Evolutionary conservation across 176 grass and related monocot species (phyloP).

Genomic region (Cenchrus fungigraminus): DNA sequence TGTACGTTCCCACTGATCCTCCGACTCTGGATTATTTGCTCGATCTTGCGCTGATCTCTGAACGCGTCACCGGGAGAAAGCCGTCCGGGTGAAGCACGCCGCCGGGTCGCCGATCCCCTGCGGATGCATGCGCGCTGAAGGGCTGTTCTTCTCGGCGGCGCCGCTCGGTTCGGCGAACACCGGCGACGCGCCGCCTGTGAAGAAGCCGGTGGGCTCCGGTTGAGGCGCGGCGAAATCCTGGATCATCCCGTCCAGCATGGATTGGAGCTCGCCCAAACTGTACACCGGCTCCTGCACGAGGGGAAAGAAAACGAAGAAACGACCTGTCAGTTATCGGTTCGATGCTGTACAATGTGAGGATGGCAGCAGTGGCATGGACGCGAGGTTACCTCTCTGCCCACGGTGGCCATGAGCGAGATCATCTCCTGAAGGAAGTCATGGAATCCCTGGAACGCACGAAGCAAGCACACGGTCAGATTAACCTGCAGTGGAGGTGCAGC

Average conservation of each 20-base stretch:
- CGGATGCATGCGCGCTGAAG: slow-evolving; percentile 8
- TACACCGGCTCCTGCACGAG: slow-evolving; percentile 53
- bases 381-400: slow-evolving; percentile 58
- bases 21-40: too few species aligned
- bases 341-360: not conserved
- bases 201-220: slow-evolving; percentile 6
- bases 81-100: slow-evolving; percentile 38
- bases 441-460: slow-evolving; percentile 55
- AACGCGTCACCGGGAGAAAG: slow-evolving; percentile 24
- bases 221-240: slow-evolving; percentile 47
- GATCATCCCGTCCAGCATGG: slow-evolving; percentile 74
- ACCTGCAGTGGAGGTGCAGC: not conserved
- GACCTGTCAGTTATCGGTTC: not conserved
- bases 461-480: not conserved
- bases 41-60: too few species aligned
- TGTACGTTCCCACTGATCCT: too few species aligned
- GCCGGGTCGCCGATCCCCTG: slow-evolving; percentile 32
- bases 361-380: not conserved
- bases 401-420: slow-evolving; percentile 78
- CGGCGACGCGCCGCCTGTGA: not conserved
- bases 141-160: not conserved
- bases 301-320: not conserved
- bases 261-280: slow-evolving; percentile 66
- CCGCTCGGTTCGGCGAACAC: not conserved
- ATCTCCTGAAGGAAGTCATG: slow-evolving; percentile 90